A percentile compares a stretch with the other conserved stretches of the same genome.
These are phyloP conservation scores for Dimargaris cristalligena DNA, from an alignment of 192 early-diverging fungal genomes.

Conservation along the genomic window DNA sequence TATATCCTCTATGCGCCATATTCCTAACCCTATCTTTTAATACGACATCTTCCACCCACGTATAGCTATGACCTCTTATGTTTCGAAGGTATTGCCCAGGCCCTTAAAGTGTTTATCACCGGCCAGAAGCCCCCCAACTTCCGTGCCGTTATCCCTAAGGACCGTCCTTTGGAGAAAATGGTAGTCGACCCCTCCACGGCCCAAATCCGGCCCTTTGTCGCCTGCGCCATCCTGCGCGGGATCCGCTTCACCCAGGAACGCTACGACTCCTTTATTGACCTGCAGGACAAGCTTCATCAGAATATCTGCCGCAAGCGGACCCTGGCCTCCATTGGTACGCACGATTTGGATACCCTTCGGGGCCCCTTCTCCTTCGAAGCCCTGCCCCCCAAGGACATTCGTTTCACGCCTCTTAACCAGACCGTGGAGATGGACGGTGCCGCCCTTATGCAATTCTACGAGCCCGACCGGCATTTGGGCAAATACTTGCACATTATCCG, in stretches of 20 bases:
- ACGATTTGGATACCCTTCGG: constrained; percentile 87
- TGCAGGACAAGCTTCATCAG: constrained; percentile 97
- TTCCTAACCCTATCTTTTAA: too few relatives aligned
- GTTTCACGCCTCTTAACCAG: constrained; percentile 87
- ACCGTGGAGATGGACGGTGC: constrained; percentile 68
- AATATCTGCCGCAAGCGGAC: constrained; percentile 93
- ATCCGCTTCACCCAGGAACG: constrained; percentile 61
- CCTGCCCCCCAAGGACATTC: constrained; percentile 71
- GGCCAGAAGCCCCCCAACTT: constrained; percentile 51
- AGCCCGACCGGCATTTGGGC: constrained; percentile 65
- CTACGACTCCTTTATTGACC: constrained; percentile 93
- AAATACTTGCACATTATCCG: constrained; percentile 90
- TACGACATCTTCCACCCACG: too few relatives aligned
- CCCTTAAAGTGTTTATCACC: constrained; percentile 69
- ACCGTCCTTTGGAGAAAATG: constrained; percentile 20
- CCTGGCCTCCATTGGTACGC: constrained; percentile 92
- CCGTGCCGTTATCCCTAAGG: constrained; percentile 35
- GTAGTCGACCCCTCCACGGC: constrained; percentile 42
- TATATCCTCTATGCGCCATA: too few relatives aligned
- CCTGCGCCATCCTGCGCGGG: constrained; percentile 78
- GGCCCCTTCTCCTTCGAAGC: constrained; percentile 96
- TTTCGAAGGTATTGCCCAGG: constrained; percentile 85
- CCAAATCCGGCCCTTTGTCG: constrained; percentile 68
- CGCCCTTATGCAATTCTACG: constrained; percentile 82
- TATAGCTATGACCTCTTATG: constrained; percentile 90